phyloP scores from a whole-genome alignment of 306 rosid genomes.

The Dicorynia guianensis region DNA sequence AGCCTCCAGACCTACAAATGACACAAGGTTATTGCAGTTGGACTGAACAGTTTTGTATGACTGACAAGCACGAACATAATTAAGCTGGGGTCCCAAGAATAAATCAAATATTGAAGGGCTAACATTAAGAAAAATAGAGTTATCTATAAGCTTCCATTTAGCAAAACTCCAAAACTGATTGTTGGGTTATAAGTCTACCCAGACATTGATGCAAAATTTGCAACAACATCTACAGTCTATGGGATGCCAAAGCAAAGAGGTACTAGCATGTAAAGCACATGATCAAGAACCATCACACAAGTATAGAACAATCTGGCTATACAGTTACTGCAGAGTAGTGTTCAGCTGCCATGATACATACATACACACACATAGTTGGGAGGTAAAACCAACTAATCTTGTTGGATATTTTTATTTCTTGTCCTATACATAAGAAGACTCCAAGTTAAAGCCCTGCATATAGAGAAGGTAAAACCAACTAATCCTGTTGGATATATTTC shows the following conservation, averaged over 20 bases:
- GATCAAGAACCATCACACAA: not conserved
- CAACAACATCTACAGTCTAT: not conserved
- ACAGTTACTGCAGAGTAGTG: constrained; percentile 4
- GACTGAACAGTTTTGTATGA: constrained; percentile 16
- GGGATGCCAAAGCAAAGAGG: not conserved
- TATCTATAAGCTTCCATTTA: not conserved
- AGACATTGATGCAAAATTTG: not conserved
- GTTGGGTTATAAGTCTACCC: constrained; percentile 11
- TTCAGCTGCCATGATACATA: constrained; percentile 1
- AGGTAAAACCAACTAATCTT: constrained; percentile 21
- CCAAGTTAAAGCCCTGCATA: not conserved
- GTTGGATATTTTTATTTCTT: not conserved
- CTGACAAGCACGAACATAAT: constrained; percentile 3
- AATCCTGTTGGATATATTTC: not conserved
- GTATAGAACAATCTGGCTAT: not conserved
- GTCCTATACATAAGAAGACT: not conserved
- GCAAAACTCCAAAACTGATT: constrained; percentile 23
- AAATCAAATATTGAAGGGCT: not conserved
- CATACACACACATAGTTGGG: not conserved
- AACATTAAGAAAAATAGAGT: constrained; percentile 13
- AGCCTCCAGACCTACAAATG: constrained; percentile 91
- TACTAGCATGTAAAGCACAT: not conserved
- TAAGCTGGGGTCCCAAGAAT: not conserved
- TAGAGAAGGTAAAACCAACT: constrained; percentile 29
- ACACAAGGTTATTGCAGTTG: constrained; percentile 32